These are phyloP conservation scores for Graphilbum fragrans DNA, from an alignment of 2,329 filamentous ascomycete genomes.

Conservation along the genomic window DNA sequence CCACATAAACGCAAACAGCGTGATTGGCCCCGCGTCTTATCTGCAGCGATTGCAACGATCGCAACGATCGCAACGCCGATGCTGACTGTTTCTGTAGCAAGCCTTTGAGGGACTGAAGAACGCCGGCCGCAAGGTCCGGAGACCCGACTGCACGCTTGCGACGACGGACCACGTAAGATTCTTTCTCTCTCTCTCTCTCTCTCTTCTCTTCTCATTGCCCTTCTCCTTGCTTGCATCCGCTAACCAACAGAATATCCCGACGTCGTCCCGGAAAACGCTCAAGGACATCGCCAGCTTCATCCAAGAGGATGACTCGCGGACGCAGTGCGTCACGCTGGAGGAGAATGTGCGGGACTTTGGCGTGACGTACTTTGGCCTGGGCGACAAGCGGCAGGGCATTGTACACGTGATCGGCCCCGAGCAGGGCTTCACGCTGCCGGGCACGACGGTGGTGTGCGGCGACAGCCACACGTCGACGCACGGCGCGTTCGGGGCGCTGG, in stretches of 20 bases:
- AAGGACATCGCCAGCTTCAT: slow-evolving; percentile 93
- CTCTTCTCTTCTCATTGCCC: too few species aligned
- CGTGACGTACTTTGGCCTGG: slow-evolving; percentile 92
- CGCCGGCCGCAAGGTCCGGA: slow-evolving; percentile 73
- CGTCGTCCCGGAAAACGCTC: slow-evolving; percentile 77
- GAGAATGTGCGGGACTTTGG: slow-evolving; percentile 96
- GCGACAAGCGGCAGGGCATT: slow-evolving; percentile 93
- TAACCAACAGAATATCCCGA: slow-evolving; percentile 70
- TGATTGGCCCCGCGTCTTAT: too few species aligned
- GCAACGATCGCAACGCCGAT: too few species aligned
- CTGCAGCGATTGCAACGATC: too few species aligned
- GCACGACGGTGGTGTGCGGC: slow-evolving; percentile 92
- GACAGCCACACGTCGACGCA: slow-evolving; percentile 98
- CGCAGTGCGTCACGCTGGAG: slow-evolving; percentile 91
- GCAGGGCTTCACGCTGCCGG: slow-evolving; percentile 95
- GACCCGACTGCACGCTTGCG: slow-evolving; percentile 91
- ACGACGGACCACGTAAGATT: slow-evolving; percentile 86
- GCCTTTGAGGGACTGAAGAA: slow-evolving; percentile 93
- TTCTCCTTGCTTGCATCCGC: slow-evolving; percentile 7
- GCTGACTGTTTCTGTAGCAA: slow-evolving; percentile 46
- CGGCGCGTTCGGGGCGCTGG: slow-evolving; percentile 87
- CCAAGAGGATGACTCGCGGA: slow-evolving; percentile 82
- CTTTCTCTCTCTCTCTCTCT: neutral
- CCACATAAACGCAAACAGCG: too few species aligned
- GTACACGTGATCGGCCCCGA: slow-evolving; percentile 97